Conservation (phyloP, 2,329 filamentous ascomycete genomes). For the Rugonectria rugulosa region DNA sequence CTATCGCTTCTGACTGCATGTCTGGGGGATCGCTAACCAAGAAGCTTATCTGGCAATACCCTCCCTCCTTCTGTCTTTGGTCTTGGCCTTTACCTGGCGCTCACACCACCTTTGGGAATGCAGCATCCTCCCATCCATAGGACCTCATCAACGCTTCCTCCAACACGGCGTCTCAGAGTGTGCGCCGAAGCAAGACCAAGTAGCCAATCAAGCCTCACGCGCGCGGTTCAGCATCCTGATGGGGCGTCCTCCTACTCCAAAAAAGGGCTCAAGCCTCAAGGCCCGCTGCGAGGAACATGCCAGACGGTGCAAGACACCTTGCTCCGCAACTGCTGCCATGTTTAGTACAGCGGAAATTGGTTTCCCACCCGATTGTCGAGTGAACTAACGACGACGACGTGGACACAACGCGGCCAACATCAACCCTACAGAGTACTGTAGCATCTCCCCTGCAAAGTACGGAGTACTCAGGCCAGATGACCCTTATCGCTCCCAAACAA, state of each 20-base stretch:
- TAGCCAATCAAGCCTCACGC: constrained; percentile 9
- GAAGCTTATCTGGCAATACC: constrained; percentile 8
- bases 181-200: constrained; percentile 3
- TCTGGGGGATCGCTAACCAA: constrained; percentile 10
- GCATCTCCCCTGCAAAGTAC: no score
- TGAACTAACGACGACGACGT: not conserved
- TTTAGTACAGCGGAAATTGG: constrained; percentile 17
- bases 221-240: not conserved
- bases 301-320: not conserved
- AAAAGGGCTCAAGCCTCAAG: constrained; percentile 4
- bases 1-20: not conserved
- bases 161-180: constrained; percentile 4
- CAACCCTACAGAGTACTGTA: no score
- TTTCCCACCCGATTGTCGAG: constrained; percentile 1
- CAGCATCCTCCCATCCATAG: constrained; percentile 8
- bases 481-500: no score
- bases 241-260: not conserved
- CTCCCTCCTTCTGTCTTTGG: no score
- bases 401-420: no score
- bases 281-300: constrained; percentile 7
- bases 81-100: constrained; percentile 2
- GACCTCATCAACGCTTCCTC: not conserved
- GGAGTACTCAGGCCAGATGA: no score
- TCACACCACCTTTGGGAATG: constrained; percentile 4
- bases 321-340: not conserved